These are phyloP conservation scores for Starmera caribaea DNA, from an alignment of 805 yeast genomes.

Conservation along the genomic window DNA sequence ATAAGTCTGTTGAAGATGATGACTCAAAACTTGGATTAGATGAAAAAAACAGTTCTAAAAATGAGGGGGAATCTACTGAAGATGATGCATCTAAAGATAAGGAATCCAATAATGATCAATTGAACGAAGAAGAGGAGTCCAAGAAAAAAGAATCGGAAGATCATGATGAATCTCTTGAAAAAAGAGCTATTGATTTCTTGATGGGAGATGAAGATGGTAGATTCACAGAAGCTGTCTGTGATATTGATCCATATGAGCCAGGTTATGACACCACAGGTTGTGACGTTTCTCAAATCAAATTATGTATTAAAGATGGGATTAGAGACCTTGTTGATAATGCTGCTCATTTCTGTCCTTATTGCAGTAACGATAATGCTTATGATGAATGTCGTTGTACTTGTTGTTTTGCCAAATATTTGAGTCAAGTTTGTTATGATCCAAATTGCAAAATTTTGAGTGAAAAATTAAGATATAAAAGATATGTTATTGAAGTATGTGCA, in stretches of 20 bases:
- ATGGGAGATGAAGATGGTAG: constrained; percentile 3
- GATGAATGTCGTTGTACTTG: constrained; percentile 21
- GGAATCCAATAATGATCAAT: no score
- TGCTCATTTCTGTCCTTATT: constrained; percentile 16
- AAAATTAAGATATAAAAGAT: constrained; percentile 16
- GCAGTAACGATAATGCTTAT: constrained; percentile 17
- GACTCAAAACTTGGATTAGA: background rate
- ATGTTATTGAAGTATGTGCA: constrained; percentile 16
- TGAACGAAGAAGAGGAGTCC: no score
- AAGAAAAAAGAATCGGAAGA: constrained; percentile 11
- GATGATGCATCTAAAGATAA: background rate
- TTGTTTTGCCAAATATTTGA: constrained; percentile 17
- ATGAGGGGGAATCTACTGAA: background rate
- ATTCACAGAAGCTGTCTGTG: constrained; percentile 10
- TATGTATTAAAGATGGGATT: constrained; percentile 16
- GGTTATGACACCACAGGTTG: constrained; percentile 13
- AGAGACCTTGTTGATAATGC: constrained; percentile 12
- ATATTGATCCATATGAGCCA: constrained; percentile 12
- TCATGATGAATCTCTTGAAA: constrained; percentile 14
- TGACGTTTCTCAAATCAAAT: constrained; percentile 11
- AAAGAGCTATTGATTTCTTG: constrained; percentile 16
- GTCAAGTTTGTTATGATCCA: constrained; percentile 18
- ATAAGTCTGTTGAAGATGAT: background rate
- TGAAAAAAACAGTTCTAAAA: background rate
- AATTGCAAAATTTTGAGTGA: constrained; percentile 12